Base-by-base conservation (phyloP, 139 green algal species). In the Gonium pectorale region DNA sequence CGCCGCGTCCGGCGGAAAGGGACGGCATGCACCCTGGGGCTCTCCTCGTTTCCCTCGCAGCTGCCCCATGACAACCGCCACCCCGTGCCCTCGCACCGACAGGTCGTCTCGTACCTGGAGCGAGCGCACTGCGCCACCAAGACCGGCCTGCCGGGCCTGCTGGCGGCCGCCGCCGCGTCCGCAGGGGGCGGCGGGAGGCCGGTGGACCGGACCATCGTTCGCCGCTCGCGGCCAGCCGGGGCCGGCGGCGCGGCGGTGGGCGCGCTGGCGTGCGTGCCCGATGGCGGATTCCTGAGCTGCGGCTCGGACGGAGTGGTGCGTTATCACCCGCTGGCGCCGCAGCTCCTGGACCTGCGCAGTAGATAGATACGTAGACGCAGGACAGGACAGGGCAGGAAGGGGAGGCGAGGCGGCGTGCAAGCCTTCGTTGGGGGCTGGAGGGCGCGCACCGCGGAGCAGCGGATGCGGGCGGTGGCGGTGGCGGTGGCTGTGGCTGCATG, bases 291-390 rank as follows among this genome's bases (percentile, higher is more conserved):
- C 44, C 54, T 96, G 52, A 92, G 87, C 37, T 87, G 86, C 75
- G 89, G 92, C 13, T 49, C 80, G n/a, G 93, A 96, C 51, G 93
- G 93, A 17, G 85, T 82, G 13, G 91, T 95, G 13, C 79, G 89
- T 3, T 88, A 95, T 49, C 92, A 89, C 63, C 86, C 85, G 29
- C 79, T 94, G 15, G 26, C 46, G 6, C 79, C 64, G 35, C 46
- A 67, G 79, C 33, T 83, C 62, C 59, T 83, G 60, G 75, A 72
- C 59, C 59, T 72, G 54, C 27, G 75, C 19, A 7, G 73, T 27
- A 2, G 33, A 8, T 67, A 37, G 29, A n/a, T n/a, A n/a, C n/a
- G n/a, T n/a, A n/a, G n/a, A n/a, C n/a, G n/a, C n/a, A n/a, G n/a
- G n/a, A n/a, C n/a, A n/a, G n/a, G n/a, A n/a, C n/a, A n/a, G n/a